Conservation (phyloP, 345 rosid genomes). For the Heritiera fomes region DNA sequence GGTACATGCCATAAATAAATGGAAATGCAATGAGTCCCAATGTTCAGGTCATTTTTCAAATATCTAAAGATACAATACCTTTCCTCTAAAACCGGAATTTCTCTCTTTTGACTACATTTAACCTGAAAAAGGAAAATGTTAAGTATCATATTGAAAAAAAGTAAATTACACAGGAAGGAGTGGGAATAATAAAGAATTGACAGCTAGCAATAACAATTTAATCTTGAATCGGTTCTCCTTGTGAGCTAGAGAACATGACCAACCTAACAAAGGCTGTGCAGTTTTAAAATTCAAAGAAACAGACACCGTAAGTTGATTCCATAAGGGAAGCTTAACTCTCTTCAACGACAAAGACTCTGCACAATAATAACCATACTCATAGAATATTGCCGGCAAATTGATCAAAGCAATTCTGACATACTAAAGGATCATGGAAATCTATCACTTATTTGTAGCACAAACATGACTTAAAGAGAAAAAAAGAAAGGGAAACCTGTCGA, state of each 20-base stretch:
- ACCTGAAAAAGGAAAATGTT: conserved; percentile 38
- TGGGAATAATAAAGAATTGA: too few species aligned
- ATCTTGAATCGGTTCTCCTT: too few species aligned
- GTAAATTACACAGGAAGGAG: not conserved
- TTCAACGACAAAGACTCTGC: conserved; percentile 42
- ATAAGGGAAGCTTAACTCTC: conserved; percentile 31
- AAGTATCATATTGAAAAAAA: not conserved
- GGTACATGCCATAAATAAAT: not conserved
- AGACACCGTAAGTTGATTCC: too few species aligned
- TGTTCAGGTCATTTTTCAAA: not conserved
- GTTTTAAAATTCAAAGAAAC: too few species aligned
- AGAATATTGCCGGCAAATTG: not conserved
- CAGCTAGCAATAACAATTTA: too few species aligned
- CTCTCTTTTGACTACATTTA: conserved; percentile 54
- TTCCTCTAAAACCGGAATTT: conserved; percentile 49
- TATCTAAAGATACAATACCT: conserved; percentile 43
- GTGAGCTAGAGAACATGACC: too few species aligned
- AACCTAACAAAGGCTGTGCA: too few species aligned
- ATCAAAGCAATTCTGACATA: not conserved
- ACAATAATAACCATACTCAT: conserved; percentile 1
- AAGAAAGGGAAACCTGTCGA: conserved; percentile 42
- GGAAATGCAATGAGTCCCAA: not conserved
- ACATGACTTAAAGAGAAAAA: not conserved
- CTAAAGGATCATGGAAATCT: not conserved
- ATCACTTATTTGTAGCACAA: not conserved